These are phyloP conservation scores for Clohesyomyces aquaticus DNA, from an alignment of 495 filamentous ascomycete species.

Conservation along the genomic window DNA sequence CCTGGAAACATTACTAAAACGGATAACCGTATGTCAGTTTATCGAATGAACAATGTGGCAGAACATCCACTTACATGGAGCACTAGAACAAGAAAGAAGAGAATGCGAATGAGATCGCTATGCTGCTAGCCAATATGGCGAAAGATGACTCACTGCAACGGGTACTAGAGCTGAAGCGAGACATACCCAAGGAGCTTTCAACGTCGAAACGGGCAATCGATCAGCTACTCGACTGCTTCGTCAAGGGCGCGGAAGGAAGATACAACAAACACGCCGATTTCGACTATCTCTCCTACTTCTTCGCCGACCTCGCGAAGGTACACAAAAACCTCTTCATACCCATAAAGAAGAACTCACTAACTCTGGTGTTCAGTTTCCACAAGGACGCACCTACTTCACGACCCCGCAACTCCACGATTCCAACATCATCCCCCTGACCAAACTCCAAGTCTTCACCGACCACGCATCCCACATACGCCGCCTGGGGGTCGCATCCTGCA, in stretches of 20 bases:
- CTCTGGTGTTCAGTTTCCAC: constrained; percentile 49
- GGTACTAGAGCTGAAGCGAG: constrained; percentile 66
- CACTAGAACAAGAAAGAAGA: constrained; percentile 62
- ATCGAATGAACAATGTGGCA: neutral
- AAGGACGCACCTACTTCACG: constrained; percentile 77
- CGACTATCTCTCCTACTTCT: constrained; percentile 90
- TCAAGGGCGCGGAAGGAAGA: constrained; percentile 77
- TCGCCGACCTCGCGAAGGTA: constrained; percentile 85
- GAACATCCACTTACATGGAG: neutral
- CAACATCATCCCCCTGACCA: constrained; percentile 75
- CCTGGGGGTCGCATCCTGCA: constrained; percentile 86
- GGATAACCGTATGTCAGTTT: constrained; percentile 71
- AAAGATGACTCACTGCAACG: constrained; percentile 75
- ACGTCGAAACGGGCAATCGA: constrained; percentile 73
- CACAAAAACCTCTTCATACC: neutral
- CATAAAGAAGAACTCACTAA: neutral
- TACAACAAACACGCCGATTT: constrained; percentile 87
- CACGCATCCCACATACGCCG: constrained; percentile 76
- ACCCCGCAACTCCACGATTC: constrained; percentile 72
- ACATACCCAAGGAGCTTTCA: constrained; percentile 64
- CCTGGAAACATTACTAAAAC: constrained; percentile 68
- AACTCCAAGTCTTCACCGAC: constrained; percentile 90
- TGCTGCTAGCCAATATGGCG: constrained; percentile 89
- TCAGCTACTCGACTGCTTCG: constrained; percentile 93
- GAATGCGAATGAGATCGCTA: constrained; percentile 82